A percentile compares a stretch with the other conserved stretches of the same genome.
phyloP scores from a whole-genome alignment of 176 grass and related monocot species.

The Eragrostis curvula region DNA sequence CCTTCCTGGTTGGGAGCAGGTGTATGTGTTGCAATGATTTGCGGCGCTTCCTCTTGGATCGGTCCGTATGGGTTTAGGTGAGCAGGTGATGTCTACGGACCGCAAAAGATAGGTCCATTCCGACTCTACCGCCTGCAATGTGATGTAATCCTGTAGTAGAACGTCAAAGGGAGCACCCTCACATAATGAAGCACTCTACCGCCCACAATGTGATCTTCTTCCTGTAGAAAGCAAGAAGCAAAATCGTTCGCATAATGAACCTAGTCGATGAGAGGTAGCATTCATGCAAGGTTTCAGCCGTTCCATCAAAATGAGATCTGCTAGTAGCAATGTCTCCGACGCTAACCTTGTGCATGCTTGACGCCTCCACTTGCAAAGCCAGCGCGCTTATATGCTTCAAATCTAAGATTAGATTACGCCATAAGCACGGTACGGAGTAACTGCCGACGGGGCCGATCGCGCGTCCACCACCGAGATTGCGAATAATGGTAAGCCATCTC shows the following conservation, averaged over 20 bases:
- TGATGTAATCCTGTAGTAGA: background rate
- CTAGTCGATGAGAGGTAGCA: conserved; percentile 1
- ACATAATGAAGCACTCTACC: too few species aligned
- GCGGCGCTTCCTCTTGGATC: conserved; percentile 31
- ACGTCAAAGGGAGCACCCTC: background rate
- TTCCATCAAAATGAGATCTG: background rate
- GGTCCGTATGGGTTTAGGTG: conserved; percentile 28
- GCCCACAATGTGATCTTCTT: too few species aligned
- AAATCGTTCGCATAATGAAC: background rate
- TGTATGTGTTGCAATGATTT: background rate
- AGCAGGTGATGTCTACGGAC: conserved; percentile 33
- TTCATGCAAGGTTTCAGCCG: background rate
- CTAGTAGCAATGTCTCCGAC: background rate
- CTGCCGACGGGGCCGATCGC: background rate
- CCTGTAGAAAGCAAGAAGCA: background rate
- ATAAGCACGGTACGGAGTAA: background rate
- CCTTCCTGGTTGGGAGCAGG: background rate
- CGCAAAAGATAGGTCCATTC: background rate
- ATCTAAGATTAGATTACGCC: background rate
- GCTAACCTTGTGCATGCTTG: background rate
- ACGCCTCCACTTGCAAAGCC: background rate
- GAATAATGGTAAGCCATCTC: background rate
- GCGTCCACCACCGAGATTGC: background rate
- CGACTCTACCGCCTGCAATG: background rate
- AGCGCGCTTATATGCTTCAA: too few species aligned